These are phyloP conservation scores for Eucalyptus sp. DNA, from an alignment of 345 rosid genomes.

Conservation along the genomic window DNA sequence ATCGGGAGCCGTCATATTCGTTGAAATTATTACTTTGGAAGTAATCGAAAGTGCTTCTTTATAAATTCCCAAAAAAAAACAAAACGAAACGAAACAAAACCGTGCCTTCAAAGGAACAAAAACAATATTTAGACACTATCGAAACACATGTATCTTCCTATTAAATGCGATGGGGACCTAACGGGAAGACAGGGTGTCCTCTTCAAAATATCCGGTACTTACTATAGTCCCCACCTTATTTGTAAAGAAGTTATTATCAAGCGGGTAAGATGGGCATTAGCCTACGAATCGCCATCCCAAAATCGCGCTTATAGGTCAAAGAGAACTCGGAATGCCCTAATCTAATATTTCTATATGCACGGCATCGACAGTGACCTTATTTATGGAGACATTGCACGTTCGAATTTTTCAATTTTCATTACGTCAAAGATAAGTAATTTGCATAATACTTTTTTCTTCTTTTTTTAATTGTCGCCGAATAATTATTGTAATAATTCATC, in stretches of 20 bases:
- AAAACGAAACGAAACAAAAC: not conserved
- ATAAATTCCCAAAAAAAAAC: not conserved
- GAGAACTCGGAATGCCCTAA: not conserved
- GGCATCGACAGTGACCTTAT: not conserved
- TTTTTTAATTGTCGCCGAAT: not conserved
- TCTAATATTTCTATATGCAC: not conserved
- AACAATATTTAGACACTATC: not conserved
- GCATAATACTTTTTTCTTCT: rapidly evolving
- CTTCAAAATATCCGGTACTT: not conserved
- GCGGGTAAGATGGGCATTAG: not conserved
- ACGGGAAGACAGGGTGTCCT: not conserved
- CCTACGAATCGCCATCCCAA: not conserved
- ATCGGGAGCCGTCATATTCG: not conserved
- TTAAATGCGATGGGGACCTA: not conserved
- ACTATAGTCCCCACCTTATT: not conserved
- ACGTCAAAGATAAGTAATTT: not conserved
- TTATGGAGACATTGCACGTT: not conserved
- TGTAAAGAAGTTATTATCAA: not conserved
- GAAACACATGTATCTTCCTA: not conserved
- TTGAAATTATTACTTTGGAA: not conserved
- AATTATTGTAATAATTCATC: not conserved
- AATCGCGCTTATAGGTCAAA: not conserved
- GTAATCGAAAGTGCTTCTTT: not conserved
- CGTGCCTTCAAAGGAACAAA: not conserved
- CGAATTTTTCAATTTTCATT: not conserved